Evolutionary conservation across 2,329 filamentous ascomycete genomes (phyloP).

Genomic region (Clonostachys rosea): DNA sequence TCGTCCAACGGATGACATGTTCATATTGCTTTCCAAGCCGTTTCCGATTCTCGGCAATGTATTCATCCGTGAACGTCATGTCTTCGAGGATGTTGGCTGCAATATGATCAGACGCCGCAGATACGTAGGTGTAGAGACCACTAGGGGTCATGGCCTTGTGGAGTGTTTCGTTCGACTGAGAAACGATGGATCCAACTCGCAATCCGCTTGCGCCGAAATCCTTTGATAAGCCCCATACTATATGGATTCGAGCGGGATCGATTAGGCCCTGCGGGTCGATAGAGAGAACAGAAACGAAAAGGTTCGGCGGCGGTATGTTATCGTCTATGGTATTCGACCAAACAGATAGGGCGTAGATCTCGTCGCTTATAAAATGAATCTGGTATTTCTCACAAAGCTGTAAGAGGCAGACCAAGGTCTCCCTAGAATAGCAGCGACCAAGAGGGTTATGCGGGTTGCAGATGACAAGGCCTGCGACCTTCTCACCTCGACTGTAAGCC

Average conservation of each 20-base stretch:
- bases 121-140: conserved; percentile 36
- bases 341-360: conserved; percentile 46
- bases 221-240: conserved; percentile 39
- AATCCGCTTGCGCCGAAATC: conserved; percentile 55
- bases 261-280: conserved; percentile 37
- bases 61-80: conserved; percentile 32
- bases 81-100: conserved; percentile 37
- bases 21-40: conserved; percentile 31
- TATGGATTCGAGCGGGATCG: conserved; percentile 43
- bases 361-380: conserved; percentile 47
- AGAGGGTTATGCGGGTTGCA: conserved; percentile 48
- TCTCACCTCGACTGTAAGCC: conserved; percentile 26
- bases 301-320: background rate
- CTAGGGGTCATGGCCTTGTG: conserved; percentile 26
- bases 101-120: conserved; percentile 34
- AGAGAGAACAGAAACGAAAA: conserved; percentile 40
- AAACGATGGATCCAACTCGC: conserved; percentile 44
- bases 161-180: conserved; percentile 34
- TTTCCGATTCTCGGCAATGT: conserved; percentile 34
- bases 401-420: conserved; percentile 32
- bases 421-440: conserved; percentile 38
- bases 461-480: conserved; percentile 39
- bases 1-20: conserved; percentile 26
- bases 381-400: conserved; percentile 38
- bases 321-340: conserved; percentile 32